Evolutionary conservation across 768 basidiomycete genomes (phyloP).

Genomic region (Tephrocybe rancida): DNA sequence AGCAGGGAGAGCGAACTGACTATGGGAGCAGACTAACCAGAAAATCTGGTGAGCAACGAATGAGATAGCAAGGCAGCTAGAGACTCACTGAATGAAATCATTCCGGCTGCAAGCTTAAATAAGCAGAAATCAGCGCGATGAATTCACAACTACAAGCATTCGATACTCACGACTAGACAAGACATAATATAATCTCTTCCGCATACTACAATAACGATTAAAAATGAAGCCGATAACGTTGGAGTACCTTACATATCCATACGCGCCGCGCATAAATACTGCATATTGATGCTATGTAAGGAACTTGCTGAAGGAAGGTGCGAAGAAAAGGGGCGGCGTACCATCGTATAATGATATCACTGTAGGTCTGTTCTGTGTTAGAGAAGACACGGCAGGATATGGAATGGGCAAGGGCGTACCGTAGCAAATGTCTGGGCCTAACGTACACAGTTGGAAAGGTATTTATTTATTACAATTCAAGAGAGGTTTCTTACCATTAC

Average conservation of each 20-base stretch:
- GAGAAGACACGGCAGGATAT: too few species aligned
- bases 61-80: neutral
- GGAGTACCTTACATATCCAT: neutral
- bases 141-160: neutral
- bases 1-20: neutral
- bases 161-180: neutral
- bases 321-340: neutral
- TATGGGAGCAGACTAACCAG: neutral
- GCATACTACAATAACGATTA: neutral
- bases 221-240: neutral
- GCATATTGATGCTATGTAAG: neutral
- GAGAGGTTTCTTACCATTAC: neutral
- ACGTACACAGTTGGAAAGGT: neutral
- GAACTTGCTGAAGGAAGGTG: neutral
- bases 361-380: neutral
- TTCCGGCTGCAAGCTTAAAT: neutral
- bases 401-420: neutral
- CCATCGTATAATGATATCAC: neutral
- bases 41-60: too few species aligned
- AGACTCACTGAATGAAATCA: neutral
- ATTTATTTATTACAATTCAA: neutral
- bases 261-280: neutral
- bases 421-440: neutral
- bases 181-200: neutral
- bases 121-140: neutral